Conservation (phyloP, 495 filamentous ascomycete genomes). For the Geopyxis carbonaria region DNA sequence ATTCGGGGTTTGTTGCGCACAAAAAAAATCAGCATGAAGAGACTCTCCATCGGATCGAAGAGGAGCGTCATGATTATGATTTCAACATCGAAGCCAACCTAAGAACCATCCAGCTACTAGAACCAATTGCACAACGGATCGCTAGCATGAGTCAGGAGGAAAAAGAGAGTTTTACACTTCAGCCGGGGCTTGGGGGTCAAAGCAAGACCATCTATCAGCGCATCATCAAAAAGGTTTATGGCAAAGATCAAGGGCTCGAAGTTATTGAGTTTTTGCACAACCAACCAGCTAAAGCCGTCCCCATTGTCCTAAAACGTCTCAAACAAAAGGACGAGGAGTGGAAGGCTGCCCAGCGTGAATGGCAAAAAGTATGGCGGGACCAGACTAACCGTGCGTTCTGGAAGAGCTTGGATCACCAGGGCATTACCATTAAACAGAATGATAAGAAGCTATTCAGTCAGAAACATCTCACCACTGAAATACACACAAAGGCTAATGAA, state of each 20-base stretch:
- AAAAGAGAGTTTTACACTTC: constrained; percentile 53
- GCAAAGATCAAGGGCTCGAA: constrained; percentile 58
- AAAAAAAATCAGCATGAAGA: constrained; percentile 92
- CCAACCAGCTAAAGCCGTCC: constrained; percentile 64
- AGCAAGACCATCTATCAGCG: constrained; percentile 92
- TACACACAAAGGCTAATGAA: constrained; percentile 76
- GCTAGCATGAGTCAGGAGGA: constrained; percentile 54
- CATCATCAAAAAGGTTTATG: constrained; percentile 97
- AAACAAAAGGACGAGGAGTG: constrained; percentile 94
- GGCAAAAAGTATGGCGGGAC: constrained; percentile 96
- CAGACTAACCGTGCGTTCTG: constrained; percentile 86
- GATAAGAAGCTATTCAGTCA: constrained; percentile 82
- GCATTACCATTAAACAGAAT: constrained; percentile 58
- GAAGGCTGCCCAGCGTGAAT: constrained; percentile 88
- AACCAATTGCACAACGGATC: constrained; percentile 83
- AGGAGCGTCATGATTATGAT: constrained; percentile 97
- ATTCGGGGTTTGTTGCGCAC: constrained; percentile 95
- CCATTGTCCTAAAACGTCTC: constrained; percentile 66
- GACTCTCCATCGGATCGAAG: constrained; percentile 83
- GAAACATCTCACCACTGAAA: constrained; percentile 69
- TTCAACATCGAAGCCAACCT: constrained; percentile 89
- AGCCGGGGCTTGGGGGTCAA: constrained; percentile 71
- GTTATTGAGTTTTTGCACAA: constrained; percentile 70
- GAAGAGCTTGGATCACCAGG: constrained; percentile 90
- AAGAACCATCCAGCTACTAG: constrained; percentile 84